Evolutionary conservation across 305 asterid genomes (phyloP), one percentile per base, ranked within the genome.

Genomic region (Fraxinus sp.): DNA sequence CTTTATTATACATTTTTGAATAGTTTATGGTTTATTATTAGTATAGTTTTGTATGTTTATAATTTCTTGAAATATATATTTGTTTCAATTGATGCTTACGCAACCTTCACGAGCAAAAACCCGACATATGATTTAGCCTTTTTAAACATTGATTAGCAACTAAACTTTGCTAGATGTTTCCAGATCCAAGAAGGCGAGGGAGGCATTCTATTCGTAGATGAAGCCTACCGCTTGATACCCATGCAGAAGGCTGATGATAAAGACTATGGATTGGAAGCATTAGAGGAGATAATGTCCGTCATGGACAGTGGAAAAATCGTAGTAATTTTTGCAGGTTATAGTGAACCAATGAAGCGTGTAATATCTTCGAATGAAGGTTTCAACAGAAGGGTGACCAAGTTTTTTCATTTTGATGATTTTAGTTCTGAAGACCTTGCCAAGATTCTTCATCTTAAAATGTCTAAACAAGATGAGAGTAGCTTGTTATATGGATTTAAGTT

Each of bases 151-250:
- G 7, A 66, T 26, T 80, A 52, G 64, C 30, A 20, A 59, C 84
- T 77, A 75, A 75, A 80, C 22, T 62, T 57, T 16, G 83, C 41
- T 52, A 72, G 46, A 77, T 81, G 43, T 82, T 35, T 82, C 80
- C 79, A 95, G 98, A 89, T 96, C 79, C 90, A 92, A 91, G 98
- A 96, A 92, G 99, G 98, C 0, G 97, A 95, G 81, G 98, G 98
- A 37, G 98, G 98, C 24, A 93, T 92, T 91, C 89, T 95, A 71
- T 93, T 95, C 78, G 97, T 95, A 59, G 98, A 95, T 68, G 98
- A 95, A 86, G 97, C 98, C 49, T 95, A 95, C 79, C 90, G 97
- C 36, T 84, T 93, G 75, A 91, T 93, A 87, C 97, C 97, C 16
- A 89, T 89, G 95, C 97, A 92, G 89, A 89, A 89, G 77, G 88